A percentile compares a stretch with the other conserved stretches of the same genome.
Conservation (phyloP, 176 grass and related monocot genomes). For the Olyra latifolia region DNA sequence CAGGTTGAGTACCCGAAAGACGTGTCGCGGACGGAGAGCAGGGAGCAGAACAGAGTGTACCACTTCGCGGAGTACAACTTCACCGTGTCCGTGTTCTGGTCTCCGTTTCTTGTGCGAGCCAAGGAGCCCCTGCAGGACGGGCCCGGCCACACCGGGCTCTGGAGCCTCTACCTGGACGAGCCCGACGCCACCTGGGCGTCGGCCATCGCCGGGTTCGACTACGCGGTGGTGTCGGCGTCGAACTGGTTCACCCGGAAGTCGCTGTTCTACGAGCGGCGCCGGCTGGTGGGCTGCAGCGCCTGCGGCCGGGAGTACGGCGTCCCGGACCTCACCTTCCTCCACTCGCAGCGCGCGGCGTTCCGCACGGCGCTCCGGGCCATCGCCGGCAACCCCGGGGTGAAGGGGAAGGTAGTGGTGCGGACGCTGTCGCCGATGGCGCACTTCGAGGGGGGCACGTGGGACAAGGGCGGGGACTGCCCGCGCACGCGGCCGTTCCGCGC, state of each 20-base stretch:
- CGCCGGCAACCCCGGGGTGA: conserved; percentile 4
- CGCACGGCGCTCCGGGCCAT: conserved; percentile 48
- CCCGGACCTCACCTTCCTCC: conserved; percentile 60
- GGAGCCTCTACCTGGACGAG: conserved; percentile 74
- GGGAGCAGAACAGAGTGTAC: conserved; percentile 47
- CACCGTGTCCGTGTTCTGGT: conserved; percentile 80
- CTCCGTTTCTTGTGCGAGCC: conserved; percentile 68
- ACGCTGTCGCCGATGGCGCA: conserved; percentile 72
- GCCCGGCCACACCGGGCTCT: conserved; percentile 47
- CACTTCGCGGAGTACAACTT: conserved; percentile 53
- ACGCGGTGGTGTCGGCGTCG: conserved; percentile 62
- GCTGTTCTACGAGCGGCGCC: conserved; percentile 58
- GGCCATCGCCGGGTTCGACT: conserved; percentile 51
- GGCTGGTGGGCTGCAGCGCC: conserved; percentile 58
- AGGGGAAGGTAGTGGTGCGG: conserved; percentile 47
- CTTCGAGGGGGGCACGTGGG: conserved; percentile 85
- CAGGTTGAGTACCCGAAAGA: conserved; percentile 47
- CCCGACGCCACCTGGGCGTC: conserved; percentile 60
- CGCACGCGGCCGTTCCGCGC: conserved; percentile 42
- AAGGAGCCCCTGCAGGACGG: conserved; percentile 40
- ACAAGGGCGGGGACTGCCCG: conserved; percentile 67
- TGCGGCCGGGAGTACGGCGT: conserved; percentile 56
- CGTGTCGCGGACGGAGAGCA: conserved; percentile 19
- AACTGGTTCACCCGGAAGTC: conserved; percentile 73
- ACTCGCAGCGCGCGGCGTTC: conserved; percentile 59